Evolutionary conservation across 225 moss, liverwort and hornwort genomes (phyloP).

Genomic region (Climacium dendroides): DNA sequence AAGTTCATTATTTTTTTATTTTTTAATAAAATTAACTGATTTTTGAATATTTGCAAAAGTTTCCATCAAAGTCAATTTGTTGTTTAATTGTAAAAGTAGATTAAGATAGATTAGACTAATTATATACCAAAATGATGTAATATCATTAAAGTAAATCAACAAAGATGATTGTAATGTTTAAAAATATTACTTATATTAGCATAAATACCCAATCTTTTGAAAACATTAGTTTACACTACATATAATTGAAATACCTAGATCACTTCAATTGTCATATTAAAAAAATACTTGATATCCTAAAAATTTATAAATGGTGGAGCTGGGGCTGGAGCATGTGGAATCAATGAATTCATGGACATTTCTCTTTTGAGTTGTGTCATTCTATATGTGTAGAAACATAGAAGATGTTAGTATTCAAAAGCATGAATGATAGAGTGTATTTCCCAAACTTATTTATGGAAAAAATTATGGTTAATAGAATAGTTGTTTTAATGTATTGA

Average conservation of each 20-base stretch:
- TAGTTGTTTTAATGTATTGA: too few relatives aligned
- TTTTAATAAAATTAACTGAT: too few relatives aligned
- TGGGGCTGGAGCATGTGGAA: not conserved
- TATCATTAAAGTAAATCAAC: not conserved
- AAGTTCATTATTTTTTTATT: too few relatives aligned
- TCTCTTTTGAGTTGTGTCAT: constrained; percentile 11
- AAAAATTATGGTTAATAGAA: too few relatives aligned
- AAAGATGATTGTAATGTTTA: not conserved
- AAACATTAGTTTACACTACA: not conserved
- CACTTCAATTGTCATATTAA: rapidly evolving
- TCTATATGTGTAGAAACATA: not conserved
- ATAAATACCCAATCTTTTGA: not conserved
- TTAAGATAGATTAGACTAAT: too few relatives aligned
- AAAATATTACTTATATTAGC: too few relatives aligned
- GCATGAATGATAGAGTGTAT: too few relatives aligned
- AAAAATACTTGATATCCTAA: not conserved
- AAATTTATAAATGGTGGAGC: constrained; percentile 1
- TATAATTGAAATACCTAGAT: not conserved
- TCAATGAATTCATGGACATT: constrained; percentile 7
- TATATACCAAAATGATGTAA: too few relatives aligned
- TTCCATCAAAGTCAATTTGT: not conserved
- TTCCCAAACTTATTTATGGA: not conserved
- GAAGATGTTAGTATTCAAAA: rapidly evolving
- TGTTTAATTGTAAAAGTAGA: not conserved
- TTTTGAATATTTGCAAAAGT: too few relatives aligned